These are phyloP conservation scores for Paramecium pentaurelia DNA, from an alignment of 73 alveolate genomes.

Conservation along the genomic window DNA sequence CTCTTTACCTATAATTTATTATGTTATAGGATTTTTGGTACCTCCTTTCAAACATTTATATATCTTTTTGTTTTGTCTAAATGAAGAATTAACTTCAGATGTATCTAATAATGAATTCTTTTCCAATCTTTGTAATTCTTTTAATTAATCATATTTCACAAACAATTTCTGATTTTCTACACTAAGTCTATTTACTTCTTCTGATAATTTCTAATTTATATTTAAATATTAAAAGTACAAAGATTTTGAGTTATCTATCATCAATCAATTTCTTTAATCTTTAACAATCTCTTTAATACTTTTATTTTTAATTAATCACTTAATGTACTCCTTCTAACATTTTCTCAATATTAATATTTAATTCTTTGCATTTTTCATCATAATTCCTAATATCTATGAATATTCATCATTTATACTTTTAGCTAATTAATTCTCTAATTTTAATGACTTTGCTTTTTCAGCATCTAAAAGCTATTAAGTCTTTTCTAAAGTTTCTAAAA, in stretches of 20 bases:
- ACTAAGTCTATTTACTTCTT: conserved; percentile 1
- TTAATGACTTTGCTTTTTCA: background rate
- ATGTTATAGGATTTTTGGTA: background rate
- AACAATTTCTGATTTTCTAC: conserved; percentile 6
- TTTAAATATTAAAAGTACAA: background rate
- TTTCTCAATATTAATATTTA: background rate
- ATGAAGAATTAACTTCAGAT: background rate
- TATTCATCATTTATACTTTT: background rate
- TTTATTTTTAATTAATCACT: background rate
- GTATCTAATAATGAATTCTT: background rate
- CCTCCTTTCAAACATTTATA: background rate
- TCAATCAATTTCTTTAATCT: background rate
- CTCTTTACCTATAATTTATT: background rate
- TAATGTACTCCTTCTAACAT: background rate
- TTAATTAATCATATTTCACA: background rate
- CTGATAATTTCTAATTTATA: background rate
- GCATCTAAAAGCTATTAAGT: background rate
- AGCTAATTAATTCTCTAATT: background rate
- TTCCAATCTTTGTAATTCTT: background rate
- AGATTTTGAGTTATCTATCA: background rate
- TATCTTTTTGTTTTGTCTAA: background rate
- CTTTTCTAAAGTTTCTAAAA: conserved; percentile 34
- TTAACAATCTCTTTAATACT: background rate
- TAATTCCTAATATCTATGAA: background rate
- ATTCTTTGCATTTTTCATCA: background rate